phyloP scores from a whole-genome alignment of 23 red algal species.

The Chondrus crispus region DNA sequence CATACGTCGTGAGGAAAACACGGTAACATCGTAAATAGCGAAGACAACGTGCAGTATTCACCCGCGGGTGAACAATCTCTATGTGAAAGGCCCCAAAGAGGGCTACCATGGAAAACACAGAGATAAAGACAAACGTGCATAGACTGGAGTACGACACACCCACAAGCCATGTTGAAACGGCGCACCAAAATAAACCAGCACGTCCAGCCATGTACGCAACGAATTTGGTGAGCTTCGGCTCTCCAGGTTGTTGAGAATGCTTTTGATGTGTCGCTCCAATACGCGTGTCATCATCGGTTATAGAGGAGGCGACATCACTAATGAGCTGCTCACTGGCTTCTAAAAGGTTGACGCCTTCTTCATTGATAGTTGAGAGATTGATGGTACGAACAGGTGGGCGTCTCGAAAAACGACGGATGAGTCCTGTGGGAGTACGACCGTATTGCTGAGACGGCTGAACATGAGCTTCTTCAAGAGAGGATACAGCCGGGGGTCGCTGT shows the following conservation, averaged over 20 bases:
- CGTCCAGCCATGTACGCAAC: neutral
- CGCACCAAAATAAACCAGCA: slow-evolving; percentile 27
- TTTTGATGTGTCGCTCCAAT: neutral
- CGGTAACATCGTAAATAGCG: neutral
- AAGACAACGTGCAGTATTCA: neutral
- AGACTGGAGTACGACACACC: neutral
- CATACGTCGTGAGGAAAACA: neutral
- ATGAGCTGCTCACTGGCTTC: neutral
- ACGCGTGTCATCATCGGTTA: neutral
- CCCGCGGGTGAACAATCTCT: neutral
- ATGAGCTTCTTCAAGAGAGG: neutral
- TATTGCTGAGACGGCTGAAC: too few relatives aligned
- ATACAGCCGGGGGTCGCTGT: neutral
- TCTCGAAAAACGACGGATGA: neutral
- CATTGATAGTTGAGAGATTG: neutral
- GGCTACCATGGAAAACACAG: neutral
- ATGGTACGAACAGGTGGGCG: neutral
- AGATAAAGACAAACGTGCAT: neutral
- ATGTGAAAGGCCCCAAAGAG: neutral
- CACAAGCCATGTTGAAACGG: neutral
- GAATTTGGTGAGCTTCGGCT: neutral
- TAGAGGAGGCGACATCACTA: neutral
- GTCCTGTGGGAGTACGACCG: too few relatives aligned
- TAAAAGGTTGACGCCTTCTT: neutral
- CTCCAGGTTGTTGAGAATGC: neutral